Evolutionary conservation across 2,329 filamentous ascomycete genomes (phyloP), one percentile per base, ranked within the genome.

Genomic region (Calonectria leucothoes): DNA sequence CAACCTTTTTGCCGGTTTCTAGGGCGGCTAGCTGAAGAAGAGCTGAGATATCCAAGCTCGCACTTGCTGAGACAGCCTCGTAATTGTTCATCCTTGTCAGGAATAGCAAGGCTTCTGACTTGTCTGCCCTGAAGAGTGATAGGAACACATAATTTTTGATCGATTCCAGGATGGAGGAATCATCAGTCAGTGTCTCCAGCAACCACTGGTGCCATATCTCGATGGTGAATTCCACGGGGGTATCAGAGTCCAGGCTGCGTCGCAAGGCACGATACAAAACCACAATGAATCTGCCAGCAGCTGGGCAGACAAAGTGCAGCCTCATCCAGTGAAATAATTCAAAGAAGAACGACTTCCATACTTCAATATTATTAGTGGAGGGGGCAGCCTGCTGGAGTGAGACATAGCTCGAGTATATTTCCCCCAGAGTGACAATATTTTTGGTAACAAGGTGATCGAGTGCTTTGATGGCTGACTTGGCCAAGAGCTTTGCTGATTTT

Each of bases 401-500:
- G 11, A 84, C 76, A 75, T 90, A 91, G 29, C 83, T 85, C 20
- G 79, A 77, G 14, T 84, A 82, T 37, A 91, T 82, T 71, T 90
- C 84, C 70, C 85, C 80, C 70, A 89, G 78, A 78, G 84, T 85
- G 31, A 93, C 83, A 15, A 92, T 86, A 2, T 86, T 85, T 81
- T 94, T 95, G 61, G 87, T 85, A 4, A 95, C 81, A 70, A 95
- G 89, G 78, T 92, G 89, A 61, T 93, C 91, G 45, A 95, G 84
- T 20, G 90, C 90, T 79, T 93, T 92, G 74, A 95, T 89, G 8
- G 92, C 91, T 42, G 93, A 93, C 81, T 95, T 95, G 49, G 92
- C 91, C 66, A 93, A 87, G 12, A 92, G 89, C 75, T 90, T 92
- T 20, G 91, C 87, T 39, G 91, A 91, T 73, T 90, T 87, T 70